Conservation (phyloP, 1,139 yeast species). For the Groenewaldozyma auringiensis region DNA sequence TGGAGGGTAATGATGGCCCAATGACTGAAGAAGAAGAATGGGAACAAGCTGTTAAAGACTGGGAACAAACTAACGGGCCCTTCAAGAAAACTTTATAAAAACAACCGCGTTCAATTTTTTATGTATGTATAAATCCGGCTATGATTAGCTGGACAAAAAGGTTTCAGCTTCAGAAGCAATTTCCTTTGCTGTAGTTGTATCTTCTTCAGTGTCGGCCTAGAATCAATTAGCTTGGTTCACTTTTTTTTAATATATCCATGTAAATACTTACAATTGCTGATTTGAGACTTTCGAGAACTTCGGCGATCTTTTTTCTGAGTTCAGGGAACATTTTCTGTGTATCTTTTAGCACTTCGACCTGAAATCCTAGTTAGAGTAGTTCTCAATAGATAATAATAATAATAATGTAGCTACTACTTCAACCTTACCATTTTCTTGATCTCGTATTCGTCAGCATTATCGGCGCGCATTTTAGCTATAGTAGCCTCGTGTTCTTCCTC, state of each 20-base stretch:
- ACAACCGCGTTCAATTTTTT: too few relatives aligned
- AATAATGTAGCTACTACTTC: background rate
- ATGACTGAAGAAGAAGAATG: conserved; percentile 61
- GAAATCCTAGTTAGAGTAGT: conserved; percentile 15
- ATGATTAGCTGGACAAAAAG: conserved; percentile 12
- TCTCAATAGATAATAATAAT: background rate
- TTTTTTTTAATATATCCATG: background rate
- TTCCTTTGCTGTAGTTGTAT: conserved; percentile 37
- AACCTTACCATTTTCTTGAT: conserved; percentile 50
- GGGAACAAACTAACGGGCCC: conserved; percentile 45
- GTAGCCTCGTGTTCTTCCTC: conserved; percentile 49
- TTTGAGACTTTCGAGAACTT: conserved; percentile 43
- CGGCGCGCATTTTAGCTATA: conserved; percentile 36
- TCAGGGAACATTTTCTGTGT: conserved; percentile 63
- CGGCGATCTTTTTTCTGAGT: conserved; percentile 44
- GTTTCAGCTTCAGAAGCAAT: conserved; percentile 27
- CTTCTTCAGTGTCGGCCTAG: conserved; percentile 37
- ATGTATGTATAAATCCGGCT: too few relatives aligned
- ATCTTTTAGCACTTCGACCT: conserved; percentile 56
- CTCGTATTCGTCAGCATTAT: conserved; percentile 58
- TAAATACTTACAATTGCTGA: conserved; percentile 29
- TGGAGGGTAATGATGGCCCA: conserved; percentile 28
- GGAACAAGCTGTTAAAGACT: conserved; percentile 29
- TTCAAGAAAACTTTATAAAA: background rate
- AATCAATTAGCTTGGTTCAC: background rate